These are phyloP conservation scores for Neofusicoccum cordaticola DNA, from an alignment of 2,329 filamentous ascomycete genomes.

Conservation along the genomic window DNA sequence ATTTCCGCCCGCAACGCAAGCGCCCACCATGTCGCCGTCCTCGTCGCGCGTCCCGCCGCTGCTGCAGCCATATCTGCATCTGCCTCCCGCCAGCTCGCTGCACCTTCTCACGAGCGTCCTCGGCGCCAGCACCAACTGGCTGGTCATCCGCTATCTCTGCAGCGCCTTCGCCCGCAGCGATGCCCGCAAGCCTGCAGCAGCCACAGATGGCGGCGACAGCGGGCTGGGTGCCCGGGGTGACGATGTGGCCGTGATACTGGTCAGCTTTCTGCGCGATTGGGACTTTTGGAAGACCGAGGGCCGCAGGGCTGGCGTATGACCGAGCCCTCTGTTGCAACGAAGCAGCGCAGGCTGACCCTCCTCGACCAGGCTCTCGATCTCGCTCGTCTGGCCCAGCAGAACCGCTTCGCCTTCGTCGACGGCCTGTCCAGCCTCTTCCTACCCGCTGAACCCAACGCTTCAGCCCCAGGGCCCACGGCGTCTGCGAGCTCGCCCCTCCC, in stretches of 20 bases:
- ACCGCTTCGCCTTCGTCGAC: constrained; percentile 71
- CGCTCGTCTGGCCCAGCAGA: constrained; percentile 55
- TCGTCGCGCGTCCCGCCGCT: constrained; percentile 58
- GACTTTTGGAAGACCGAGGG: constrained; percentile 75
- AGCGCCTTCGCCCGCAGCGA: constrained; percentile 40
- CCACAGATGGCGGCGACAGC: constrained; percentile 30
- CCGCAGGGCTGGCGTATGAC: constrained; percentile 59
- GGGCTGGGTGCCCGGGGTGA: constrained; percentile 29
- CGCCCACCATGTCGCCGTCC: constrained; percentile 28
- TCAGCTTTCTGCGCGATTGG: constrained; percentile 78
- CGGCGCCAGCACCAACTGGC: constrained; percentile 54
- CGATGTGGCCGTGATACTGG: constrained; percentile 59
- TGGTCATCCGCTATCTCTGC: constrained; percentile 52
- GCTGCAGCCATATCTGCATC: constrained; percentile 60
- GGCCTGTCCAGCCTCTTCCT: constrained; percentile 62
- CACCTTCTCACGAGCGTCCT: constrained; percentile 65
- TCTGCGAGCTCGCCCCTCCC: neutral
- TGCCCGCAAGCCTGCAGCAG: constrained; percentile 17
- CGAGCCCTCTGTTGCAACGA: neutral
- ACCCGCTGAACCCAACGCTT: constrained; percentile 15
- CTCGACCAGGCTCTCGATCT: constrained; percentile 65
- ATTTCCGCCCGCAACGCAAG: neutral
- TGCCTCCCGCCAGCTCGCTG: constrained; percentile 55
- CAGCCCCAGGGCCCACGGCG: neutral
- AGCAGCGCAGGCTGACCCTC: neutral